Conservation (phyloP, 192 early-diverging fungal genomes). For the Glomus cerebriforme region DNA sequence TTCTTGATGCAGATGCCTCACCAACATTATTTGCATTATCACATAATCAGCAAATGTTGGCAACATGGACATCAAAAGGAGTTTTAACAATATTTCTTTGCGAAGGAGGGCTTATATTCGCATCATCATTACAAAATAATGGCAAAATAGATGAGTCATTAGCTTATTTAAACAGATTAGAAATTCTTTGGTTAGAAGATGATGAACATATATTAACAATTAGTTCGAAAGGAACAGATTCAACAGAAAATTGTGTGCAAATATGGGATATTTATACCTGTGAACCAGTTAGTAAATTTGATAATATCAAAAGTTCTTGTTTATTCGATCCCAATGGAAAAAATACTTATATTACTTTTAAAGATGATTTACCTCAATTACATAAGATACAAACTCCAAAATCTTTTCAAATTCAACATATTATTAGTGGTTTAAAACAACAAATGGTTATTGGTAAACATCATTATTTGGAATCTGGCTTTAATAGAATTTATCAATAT, state of each 20-base stretch:
- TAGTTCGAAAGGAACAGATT: neutral
- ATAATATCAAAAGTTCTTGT: neutral
- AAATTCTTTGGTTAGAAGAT: constrained; percentile 1
- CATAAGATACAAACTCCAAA: neutral
- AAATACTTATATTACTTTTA: neutral
- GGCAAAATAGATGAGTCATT: neutral
- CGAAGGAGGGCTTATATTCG: constrained; percentile 6
- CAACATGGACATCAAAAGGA: constrained; percentile 20
- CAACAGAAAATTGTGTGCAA: neutral
- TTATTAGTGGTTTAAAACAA: neutral
- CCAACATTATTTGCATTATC: constrained; percentile 17
- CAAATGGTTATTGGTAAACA: constrained; percentile 2
- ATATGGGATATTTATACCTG: constrained; percentile 20
- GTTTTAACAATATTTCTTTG: constrained; percentile 7
- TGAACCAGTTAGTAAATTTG: neutral
- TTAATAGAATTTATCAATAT: neutral
- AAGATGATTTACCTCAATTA: neutral
- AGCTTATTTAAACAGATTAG: neutral
- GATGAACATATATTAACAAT: constrained; percentile 16
- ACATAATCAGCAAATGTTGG: constrained; percentile 6
- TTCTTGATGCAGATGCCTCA: constrained; percentile 5
- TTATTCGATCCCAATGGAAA: constrained; percentile 2
- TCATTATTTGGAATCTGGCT: neutral
- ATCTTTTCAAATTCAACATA: neutral
- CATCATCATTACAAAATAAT: neutral